Conservation (phyloP, 2,329 filamentous ascomycete species). For the Cladosporium velox region DNA sequence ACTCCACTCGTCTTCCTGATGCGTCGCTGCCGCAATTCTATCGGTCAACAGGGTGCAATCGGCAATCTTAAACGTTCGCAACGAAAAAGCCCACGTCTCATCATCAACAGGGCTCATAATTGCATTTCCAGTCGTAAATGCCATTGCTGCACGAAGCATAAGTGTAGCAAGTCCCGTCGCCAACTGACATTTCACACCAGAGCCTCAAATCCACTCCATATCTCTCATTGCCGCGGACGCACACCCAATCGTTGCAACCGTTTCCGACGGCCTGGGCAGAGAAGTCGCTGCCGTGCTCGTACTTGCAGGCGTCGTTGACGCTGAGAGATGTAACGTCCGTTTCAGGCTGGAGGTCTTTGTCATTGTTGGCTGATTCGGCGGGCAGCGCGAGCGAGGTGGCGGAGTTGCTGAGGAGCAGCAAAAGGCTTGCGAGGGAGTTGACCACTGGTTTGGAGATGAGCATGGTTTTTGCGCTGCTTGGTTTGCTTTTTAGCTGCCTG, state of each 20-base stretch:
- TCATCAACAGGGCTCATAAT: neutral
- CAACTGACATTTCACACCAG: neutral
- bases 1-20: too few species aligned
- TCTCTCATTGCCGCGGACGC: neutral
- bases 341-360: neutral
- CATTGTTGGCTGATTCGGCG: neutral
- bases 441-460: neutral
- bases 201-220: neutral
- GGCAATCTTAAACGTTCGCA: too few species aligned
- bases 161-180: neutral
- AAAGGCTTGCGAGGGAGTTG: neutral
- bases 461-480: neutral
- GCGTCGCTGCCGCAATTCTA: too few species aligned
- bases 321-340: neutral
- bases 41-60: too few species aligned
- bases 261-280: neutral
- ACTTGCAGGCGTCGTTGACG: neutral
- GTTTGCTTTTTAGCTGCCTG: neutral
- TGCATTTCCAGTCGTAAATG: neutral
- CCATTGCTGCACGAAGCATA: neutral
- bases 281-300: neutral
- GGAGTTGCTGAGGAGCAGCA: neutral
- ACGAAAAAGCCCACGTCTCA: too few species aligned
- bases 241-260: conserved; percentile 2
- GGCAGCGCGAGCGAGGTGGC: neutral